Evolutionary conservation across 2,329 filamentous ascomycete genomes (phyloP), one percentile per base, ranked within the genome.

Genomic region (Colletotrichum tropicicola): DNA sequence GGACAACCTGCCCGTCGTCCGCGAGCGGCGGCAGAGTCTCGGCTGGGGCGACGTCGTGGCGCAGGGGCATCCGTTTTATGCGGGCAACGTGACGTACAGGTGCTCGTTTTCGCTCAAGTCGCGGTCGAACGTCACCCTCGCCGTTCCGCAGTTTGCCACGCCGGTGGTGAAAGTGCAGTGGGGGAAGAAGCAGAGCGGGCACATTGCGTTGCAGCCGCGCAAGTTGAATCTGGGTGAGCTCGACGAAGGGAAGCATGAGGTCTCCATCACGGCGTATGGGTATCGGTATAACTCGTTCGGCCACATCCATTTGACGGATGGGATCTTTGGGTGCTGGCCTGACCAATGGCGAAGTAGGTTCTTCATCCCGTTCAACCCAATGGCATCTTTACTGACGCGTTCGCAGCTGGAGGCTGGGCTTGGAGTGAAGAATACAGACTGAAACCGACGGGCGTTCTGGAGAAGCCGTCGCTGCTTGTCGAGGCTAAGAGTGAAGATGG

Each of bases 41-140:
- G 68, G 48, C 6, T 75, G 70, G 70, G 74, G 74, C 21, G 62
- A 75, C 49, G 68, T 72, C 2, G 70, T 68, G 2, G 28, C 57
- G 0, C 73, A 74, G 49, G 72, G 70, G 0, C 55, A 69, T 23
- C 63, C 70, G 1, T 71, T 73, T 28, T 73, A 73, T 45, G 66
- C 69, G 13, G 69, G 66, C 6, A 70, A 70, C 53, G 52, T 70
- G 6, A 66, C 67, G 0, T 74, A 74, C 60, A 67, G 66, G 32
- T 67, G 65, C 43, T 45, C 17, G 4, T 61, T 67, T 30, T 32
- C 45, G 5, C 52, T 65, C 9, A 15, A 30, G 8, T 27, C 41
- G 4, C 19, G 19, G 3, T 56, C 61, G 0, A 30, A 43, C 5
- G 61, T 66, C 15, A 64, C 43, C 2, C 52, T 67, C 8, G 51